Base-by-base conservation (phyloP, 345 rosid species). In the Corymbia maculata region DNA sequence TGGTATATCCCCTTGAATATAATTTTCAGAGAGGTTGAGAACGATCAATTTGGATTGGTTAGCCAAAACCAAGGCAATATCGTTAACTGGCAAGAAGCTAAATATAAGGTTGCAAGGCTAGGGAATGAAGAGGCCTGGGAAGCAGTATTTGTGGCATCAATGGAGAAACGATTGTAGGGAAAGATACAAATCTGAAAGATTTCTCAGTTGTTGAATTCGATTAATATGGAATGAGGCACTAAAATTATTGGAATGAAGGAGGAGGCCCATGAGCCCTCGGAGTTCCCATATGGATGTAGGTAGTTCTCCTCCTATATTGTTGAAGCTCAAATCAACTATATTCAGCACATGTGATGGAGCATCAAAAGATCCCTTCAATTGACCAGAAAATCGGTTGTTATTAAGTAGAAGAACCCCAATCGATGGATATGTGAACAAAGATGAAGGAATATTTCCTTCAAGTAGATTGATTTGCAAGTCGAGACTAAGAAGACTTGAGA, bases 11-110 rank as follows among this genome's bases (percentile, higher is more conserved):
- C 94, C 93, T 21, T 7, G 24, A 36, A 95, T 94, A 32, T 86
- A 88, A 85, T 95, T 95, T 13, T 87, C 52, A 5, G 96, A 94
- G 86, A 95, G 95, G 89, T 94, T 94, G 6, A 95, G 87, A 19
- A 6, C 0, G 5, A 0, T 0, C 8, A 95, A 30, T 4, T 2
- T 75, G 28, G 88, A 26, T 30, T 91, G 94, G 59, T 88, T 89
- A 14, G 86, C 75, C 52, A 95, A 75, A 89, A 88, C 2, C 89
- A 87, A 6, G 97, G 95, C 44, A 93, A 86, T 28, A 6, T 9
- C 1, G 19, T 59, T 21, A 95, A 85, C 8, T 90, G 91, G 90
- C 97, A 93, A 1, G 94, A 92, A 70, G 93, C 94, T 90, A 95
- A 85, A 49, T 24, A 86, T 15, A 95, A 16, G 30, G 85, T 80